Evolutionary conservation across 176 grass and related monocot species (phyloP).

Genomic region (Olyra latifolia): DNA sequence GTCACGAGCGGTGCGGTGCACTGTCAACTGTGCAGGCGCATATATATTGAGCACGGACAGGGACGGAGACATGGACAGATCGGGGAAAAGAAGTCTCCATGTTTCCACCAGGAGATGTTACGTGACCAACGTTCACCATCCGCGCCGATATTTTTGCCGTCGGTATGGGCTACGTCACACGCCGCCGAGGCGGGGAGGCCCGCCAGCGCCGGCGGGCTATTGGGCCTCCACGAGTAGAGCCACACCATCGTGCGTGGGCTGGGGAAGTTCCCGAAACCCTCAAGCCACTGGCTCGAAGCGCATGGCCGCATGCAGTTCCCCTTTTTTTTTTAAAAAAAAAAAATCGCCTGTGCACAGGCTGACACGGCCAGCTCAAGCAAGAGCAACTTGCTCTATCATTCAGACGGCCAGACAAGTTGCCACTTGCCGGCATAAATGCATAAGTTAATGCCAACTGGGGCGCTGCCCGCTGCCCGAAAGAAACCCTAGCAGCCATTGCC

Average conservation of each 20-base stretch:
- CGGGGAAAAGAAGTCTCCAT: neutral
- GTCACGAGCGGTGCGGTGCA: no score
- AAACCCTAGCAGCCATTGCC: conserved; percentile 51
- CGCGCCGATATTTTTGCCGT: neutral
- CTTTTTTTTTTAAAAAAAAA: no score
- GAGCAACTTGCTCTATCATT: neutral
- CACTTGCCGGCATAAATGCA: neutral
- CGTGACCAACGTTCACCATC: neutral
- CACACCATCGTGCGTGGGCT: neutral
- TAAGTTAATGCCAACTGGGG: conserved; percentile 42
- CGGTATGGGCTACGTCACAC: neutral
- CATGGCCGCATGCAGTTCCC: no score
- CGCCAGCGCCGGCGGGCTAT: neutral
- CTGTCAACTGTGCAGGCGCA: no score
- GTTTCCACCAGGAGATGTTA: neutral
- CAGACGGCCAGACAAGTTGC: conserved; percentile 8
- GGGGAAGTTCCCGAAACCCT: neutral
- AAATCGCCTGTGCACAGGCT: no score
- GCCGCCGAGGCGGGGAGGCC: neutral
- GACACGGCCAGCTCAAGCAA: no score
- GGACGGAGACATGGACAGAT: neutral
- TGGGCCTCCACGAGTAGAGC: neutral
- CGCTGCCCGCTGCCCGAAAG: conserved; percentile 11
- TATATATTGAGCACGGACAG: no score
- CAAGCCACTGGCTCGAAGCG: neutral